These are phyloP conservation scores for Stephania cephalantha DNA, from an alignment of 164 flowering plant species.

Conservation along the genomic window DNA sequence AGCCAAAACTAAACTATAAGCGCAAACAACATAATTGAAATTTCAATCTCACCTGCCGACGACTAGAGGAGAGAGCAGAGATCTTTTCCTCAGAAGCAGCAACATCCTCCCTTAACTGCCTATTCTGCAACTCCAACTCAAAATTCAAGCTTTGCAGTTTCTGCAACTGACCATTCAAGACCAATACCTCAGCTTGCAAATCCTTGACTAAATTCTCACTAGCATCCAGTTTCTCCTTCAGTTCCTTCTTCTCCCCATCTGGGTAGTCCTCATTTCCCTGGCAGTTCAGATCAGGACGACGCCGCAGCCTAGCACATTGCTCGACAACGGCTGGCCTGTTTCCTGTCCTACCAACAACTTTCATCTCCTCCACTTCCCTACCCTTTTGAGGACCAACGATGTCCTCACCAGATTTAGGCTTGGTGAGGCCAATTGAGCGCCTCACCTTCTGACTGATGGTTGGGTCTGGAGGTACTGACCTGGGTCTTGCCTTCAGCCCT, in stretches of 20 bases:
- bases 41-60: constrained; percentile 28
- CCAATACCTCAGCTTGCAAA: constrained; percentile 39
- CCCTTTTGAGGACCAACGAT: constrained; percentile 21
- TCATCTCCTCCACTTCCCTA: constrained; percentile 24
- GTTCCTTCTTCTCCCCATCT: constrained; percentile 26
- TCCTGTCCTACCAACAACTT: constrained; percentile 18
- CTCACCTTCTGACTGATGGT: constrained; percentile 18
- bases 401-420: constrained; percentile 32
- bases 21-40: not conserved
- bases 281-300: constrained; percentile 13
- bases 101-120: constrained; percentile 35
- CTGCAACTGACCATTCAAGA: constrained; percentile 38
- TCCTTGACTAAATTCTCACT: constrained; percentile 38
- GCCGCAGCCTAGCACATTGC: constrained; percentile 32
- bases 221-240: constrained; percentile 31
- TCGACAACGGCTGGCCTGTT: constrained; percentile 27
- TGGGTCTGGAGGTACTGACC: constrained; percentile 22
- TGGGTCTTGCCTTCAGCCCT: constrained; percentile 22
- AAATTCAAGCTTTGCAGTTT: constrained; percentile 35
- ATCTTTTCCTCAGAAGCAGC: constrained; percentile 43
- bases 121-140: constrained; percentile 46
- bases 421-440: constrained; percentile 27
- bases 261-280: constrained; percentile 25
- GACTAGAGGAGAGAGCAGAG: constrained; percentile 20
- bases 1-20: not conserved